A percentile compares a stretch with the other conserved stretches of the same genome.
These are phyloP conservation scores for Rhodotorula toruloides DNA, from an alignment of 768 basidiomycete species.

Conservation along the genomic window DNA sequence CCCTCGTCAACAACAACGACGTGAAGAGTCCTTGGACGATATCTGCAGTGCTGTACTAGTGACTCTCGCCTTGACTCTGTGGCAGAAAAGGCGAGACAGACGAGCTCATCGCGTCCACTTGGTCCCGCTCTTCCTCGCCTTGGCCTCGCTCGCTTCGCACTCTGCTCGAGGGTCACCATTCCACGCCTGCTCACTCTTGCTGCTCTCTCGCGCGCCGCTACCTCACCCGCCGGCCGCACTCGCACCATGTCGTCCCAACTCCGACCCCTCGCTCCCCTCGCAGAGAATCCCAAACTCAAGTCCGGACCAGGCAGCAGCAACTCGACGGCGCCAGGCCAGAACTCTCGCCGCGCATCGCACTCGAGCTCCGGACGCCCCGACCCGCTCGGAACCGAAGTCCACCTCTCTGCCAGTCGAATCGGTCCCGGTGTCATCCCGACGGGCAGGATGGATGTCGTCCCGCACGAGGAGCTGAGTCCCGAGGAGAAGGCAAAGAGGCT, in stretches of 20 bases:
- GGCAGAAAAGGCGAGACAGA: too few species aligned
- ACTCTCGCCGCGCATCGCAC: constrained; percentile 24
- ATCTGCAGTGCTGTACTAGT: too few species aligned
- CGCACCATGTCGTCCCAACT: background rate
- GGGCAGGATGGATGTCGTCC: constrained; percentile 11
- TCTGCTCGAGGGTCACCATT: too few species aligned
- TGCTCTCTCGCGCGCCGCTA: background rate
- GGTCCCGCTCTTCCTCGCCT: too few species aligned
- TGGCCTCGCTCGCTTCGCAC: too few species aligned
- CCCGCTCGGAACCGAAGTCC: constrained; percentile 14
- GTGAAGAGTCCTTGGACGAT: too few species aligned
- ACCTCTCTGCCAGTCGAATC: constrained; percentile 18
- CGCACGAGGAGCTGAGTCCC: constrained; percentile 20
- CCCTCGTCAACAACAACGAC: too few species aligned
- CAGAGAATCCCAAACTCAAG: constrained; percentile 11
- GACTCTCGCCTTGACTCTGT: too few species aligned
- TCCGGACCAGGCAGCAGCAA: background rate
- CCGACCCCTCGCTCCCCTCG: constrained; percentile 17
- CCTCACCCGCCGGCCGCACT: background rate
- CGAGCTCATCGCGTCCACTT: too few species aligned
- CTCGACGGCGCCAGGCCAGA: background rate
- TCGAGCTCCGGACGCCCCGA: constrained; percentile 16
- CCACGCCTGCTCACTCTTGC: too few species aligned
- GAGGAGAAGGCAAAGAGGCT: constrained; percentile 75
- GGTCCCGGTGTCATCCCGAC: constrained; percentile 32